Evolutionary conservation across 441 rosid genomes (phyloP), one percentile per base, ranked within the genome.

Genomic region (Syzygium malaccense): DNA sequence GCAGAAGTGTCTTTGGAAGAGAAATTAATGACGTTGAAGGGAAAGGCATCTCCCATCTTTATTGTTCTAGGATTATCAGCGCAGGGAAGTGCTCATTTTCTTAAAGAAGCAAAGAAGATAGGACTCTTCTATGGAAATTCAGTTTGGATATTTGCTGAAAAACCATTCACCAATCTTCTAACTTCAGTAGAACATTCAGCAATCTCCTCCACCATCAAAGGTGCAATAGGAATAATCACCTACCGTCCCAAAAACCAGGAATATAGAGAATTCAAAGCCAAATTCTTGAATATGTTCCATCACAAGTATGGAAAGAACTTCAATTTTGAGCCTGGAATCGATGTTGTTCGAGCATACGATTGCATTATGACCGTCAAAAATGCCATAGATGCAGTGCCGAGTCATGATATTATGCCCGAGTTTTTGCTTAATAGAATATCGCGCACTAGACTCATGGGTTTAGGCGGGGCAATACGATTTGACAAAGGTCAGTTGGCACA

Each of bases 131-230:
- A 92, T 13, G 57, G 87, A 62, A 92, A 92, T 88, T 90, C 93
- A 13, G 93, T 88, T 18, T 95, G 96, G 96, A 89, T 95, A 53
- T 85, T 94, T 62, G 88, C 92, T 4, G 92, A 92, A 23, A 78
- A 88, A 53, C 88, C 93, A 55, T 55, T 94, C 5, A 89, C 71
- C 68, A 57, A 57, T 57, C 92, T 88, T 37, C 85, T 95, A 0
- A 94, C 92, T 68, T 93, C 94, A 5, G 66, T 91, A 87, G 88
- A 25, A 23, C 14, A 93, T 87, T 75, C 91, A 60, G 91, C 93
- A 8, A 92, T 92, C 86, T 88, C 92, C 84, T 86, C 91, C 86
- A 88, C 93, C 17, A 91, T 92, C 91, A 89, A 91, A 85, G 94
- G 94, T 58, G 89, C 93, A 57, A 26, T 94, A 30, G 95, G 94